These are phyloP conservation scores for Botrytis cinerea DNA, from an alignment of 2,329 filamentous ascomycete species.

Conservation along the genomic window DNA sequence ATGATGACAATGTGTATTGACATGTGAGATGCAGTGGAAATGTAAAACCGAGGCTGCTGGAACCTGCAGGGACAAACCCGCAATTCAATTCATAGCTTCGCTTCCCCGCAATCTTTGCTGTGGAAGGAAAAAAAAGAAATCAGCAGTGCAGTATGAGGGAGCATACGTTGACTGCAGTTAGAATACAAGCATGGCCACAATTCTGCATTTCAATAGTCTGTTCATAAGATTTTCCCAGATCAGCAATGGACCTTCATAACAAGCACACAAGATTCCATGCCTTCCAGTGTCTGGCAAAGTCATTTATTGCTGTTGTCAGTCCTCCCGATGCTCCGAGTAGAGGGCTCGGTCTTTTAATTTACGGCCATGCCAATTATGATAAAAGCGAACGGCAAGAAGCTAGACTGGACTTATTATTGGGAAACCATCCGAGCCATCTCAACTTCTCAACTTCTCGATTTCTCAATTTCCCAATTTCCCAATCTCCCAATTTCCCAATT, in stretches of 20 bases:
- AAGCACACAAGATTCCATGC: too few relatives aligned
- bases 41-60: conserved; percentile 22
- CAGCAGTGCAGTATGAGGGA: neutral
- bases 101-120: conserved; percentile 21
- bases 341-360: neutral
- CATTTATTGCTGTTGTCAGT: neutral
- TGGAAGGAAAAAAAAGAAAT: neutral
- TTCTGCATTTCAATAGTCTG: neutral
- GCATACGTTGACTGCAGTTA: neutral
- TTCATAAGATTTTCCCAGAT: neutral
- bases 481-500: neutral
- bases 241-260: neutral
- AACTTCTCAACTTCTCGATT: neutral
- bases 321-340: neutral
- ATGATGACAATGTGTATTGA: neutral
- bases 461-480: too few relatives aligned
- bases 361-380: neutral
- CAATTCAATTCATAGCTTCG: conserved; percentile 19
- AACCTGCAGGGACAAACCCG: conserved; percentile 16
- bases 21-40: conserved; percentile 19
- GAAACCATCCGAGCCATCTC: neutral
- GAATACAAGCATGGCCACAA: neutral
- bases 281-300: neutral
- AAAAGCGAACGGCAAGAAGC: neutral
- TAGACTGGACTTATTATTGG: neutral